These are phyloP conservation scores for Cryptosporidium ubiquitum DNA, from an alignment of 169 alveolate species.

Conservation along the genomic window DNA sequence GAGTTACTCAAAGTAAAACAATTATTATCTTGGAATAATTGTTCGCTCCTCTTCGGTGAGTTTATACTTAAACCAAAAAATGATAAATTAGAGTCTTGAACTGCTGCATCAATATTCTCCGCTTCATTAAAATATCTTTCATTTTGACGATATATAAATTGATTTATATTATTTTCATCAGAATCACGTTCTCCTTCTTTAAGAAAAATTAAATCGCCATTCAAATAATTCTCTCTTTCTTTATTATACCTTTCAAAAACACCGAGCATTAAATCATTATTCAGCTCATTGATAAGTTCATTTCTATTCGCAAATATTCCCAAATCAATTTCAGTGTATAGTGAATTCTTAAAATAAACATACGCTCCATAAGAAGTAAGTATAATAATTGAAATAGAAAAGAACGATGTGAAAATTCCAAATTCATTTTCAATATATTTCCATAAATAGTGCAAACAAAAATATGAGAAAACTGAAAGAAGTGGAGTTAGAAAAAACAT, in stretches of 20 bases:
- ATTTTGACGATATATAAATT: background rate
- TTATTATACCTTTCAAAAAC: constrained; percentile 24
- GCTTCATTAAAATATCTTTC: background rate
- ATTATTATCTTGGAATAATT: background rate
- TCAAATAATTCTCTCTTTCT: constrained; percentile 22
- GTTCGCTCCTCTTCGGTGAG: constrained; percentile 11
- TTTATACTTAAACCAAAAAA: constrained; percentile 53
- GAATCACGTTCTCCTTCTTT: background rate
- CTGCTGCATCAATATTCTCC: background rate
- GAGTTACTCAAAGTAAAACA: background rate
- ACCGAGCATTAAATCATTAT: background rate
- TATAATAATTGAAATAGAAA: background rate
- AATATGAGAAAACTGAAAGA: background rate
- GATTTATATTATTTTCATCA: background rate
- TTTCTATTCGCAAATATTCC: background rate
- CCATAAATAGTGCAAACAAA: constrained; percentile 36
- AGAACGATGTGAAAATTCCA: constrained; percentile 31
- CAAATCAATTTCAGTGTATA: constrained; percentile 4
- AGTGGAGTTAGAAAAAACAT: background rate
- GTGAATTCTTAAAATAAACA: constrained; percentile 42
- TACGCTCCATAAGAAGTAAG: constrained; percentile 48
- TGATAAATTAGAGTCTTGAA: background rate
- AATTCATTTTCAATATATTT: constrained; percentile 33
- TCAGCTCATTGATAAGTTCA: background rate
- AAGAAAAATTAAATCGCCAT: background rate